Percentiles rank a stretch among this genome's conserved stretches.
Conservation (phyloP, 1,284 basidiomycete species). For the Chiua sp. region DNA sequence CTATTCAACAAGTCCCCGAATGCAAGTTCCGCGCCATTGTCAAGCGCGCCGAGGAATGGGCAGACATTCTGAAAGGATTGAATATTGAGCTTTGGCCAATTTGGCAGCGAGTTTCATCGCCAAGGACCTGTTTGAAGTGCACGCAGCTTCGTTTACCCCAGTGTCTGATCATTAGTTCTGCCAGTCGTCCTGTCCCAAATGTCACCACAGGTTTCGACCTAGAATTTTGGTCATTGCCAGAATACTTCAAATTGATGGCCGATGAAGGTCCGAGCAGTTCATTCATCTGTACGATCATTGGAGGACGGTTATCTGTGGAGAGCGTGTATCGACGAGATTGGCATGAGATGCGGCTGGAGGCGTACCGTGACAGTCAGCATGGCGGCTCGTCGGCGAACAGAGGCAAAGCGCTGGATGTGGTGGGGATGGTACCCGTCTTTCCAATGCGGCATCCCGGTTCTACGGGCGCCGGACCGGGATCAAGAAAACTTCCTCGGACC, state of each 20-base stretch:
- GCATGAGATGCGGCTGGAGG: constrained; percentile 62
- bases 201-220: too few relatives aligned
- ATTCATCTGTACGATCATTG: constrained; percentile 61
- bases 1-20: constrained; percentile 50
- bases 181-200: too few relatives aligned
- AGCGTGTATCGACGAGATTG: constrained; percentile 75
- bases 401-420: constrained; percentile 43
- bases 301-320: constrained; percentile 67
- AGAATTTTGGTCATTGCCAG: too few relatives aligned
- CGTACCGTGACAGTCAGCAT: constrained; percentile 22
- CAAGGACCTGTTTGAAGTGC: constrained; percentile 17
- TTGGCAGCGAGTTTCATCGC: constrained; percentile 60
- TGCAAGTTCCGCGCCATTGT: constrained; percentile 69
- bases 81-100: constrained; percentile 48
- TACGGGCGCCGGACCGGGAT: constrained; percentile 24
- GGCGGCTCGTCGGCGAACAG: constrained; percentile 13
- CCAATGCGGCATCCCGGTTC: constrained; percentile 22
- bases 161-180: not conserved
- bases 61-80: constrained; percentile 64
- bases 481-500: constrained; percentile 47
- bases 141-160: not conserved
- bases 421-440: constrained; percentile 26
- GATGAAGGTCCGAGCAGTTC: too few relatives aligned
- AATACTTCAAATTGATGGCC: too few relatives aligned
- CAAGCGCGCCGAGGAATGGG: constrained; percentile 70